These are phyloP conservation scores for Aaosphaeria pasadenensis DNA, from an alignment of 2,329 filamentous ascomycete species.

Conservation along the genomic window DNA sequence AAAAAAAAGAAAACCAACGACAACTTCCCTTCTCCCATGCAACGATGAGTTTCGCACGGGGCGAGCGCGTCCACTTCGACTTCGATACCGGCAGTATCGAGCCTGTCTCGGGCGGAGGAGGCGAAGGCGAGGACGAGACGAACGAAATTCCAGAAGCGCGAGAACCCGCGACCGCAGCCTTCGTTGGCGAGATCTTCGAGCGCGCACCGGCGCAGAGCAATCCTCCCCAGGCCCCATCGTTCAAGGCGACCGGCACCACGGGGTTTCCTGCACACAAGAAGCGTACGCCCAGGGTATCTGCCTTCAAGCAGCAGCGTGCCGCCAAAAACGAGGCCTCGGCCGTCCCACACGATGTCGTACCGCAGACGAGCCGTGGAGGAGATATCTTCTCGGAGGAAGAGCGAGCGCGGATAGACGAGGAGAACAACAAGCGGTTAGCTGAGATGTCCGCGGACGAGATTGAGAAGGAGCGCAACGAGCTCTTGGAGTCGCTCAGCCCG, in stretches of 20 bases:
- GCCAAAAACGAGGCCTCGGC: conserved; percentile 20
- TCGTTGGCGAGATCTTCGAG: conserved; percentile 78
- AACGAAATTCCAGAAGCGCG: background rate
- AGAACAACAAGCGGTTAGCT: conserved; percentile 72
- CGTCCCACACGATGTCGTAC: background rate
- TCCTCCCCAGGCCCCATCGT: conserved; percentile 61
- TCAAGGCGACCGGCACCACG: conserved; percentile 51
- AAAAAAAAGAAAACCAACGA: too few species aligned
- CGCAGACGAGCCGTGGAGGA: background rate
- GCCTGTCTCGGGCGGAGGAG: background rate
- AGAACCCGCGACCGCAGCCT: conserved; percentile 30
- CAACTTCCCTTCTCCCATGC: background rate
- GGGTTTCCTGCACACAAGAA: conserved; percentile 92
- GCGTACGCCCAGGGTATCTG: conserved; percentile 62
- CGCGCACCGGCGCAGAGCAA: conserved; percentile 59
- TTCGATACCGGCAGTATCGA: conserved; percentile 53
- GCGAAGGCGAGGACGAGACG: conserved; percentile 12
- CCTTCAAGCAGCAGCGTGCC: conserved; percentile 71
- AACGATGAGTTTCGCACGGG: conserved; percentile 48
- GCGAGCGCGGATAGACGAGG: conserved; percentile 70
- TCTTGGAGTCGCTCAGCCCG: conserved; percentile 75
- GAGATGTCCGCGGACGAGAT: conserved; percentile 83
- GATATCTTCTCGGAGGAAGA: conserved; percentile 49
- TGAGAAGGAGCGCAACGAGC: conserved; percentile 71
- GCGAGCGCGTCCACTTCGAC: conserved; percentile 61